Evolutionary conservation across 331 rosid species (phyloP).

Genomic region (Ulmus americana): DNA sequence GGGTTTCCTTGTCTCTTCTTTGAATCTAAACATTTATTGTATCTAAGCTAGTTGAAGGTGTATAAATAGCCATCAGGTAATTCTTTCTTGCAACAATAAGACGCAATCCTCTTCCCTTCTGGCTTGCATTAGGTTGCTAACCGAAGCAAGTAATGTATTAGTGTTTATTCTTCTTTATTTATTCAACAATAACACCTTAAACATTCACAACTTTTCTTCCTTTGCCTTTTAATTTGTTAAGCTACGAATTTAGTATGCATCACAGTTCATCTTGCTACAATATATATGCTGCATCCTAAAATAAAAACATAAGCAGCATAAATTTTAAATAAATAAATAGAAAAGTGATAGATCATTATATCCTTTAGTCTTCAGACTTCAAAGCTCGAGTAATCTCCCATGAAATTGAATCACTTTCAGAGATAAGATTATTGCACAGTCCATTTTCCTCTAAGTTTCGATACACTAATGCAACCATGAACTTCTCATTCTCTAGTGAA

Average conservation of each 20-base stretch:
- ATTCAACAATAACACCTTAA: not conserved
- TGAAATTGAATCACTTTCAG: conserved; percentile 34
- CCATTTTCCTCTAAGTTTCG: conserved; percentile 32
- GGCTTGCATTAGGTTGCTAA: too few relatives aligned
- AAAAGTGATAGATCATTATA: not conserved
- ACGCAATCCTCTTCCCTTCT: too few relatives aligned
- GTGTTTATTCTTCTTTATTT: too few relatives aligned
- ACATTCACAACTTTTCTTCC: not conserved
- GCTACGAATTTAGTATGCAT: not conserved
- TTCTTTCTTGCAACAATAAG: too few relatives aligned
- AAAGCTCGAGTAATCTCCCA: conserved; percentile 92
- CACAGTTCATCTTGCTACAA: not conserved
- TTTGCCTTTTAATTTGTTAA: not conserved
- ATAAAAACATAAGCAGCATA: not conserved
- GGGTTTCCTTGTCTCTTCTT: too few relatives aligned
- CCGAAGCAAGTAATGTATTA: too few relatives aligned
- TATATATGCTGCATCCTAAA: not conserved
- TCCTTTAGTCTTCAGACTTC: conserved; percentile 38
- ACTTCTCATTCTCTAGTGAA: conserved; percentile 61
- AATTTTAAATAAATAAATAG: too few relatives aligned
- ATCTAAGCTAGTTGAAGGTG: too few relatives aligned
- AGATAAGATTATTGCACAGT: conserved; percentile 25
- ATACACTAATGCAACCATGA: conserved; percentile 72
- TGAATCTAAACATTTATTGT: too few relatives aligned
- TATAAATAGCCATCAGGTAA: too few relatives aligned